Percentiles rank a stretch among this genome's conserved stretches.
Evolutionary conservation across 805 yeast genomes (phyloP).

Genomic region (Cyberlindnera veronae): DNA sequence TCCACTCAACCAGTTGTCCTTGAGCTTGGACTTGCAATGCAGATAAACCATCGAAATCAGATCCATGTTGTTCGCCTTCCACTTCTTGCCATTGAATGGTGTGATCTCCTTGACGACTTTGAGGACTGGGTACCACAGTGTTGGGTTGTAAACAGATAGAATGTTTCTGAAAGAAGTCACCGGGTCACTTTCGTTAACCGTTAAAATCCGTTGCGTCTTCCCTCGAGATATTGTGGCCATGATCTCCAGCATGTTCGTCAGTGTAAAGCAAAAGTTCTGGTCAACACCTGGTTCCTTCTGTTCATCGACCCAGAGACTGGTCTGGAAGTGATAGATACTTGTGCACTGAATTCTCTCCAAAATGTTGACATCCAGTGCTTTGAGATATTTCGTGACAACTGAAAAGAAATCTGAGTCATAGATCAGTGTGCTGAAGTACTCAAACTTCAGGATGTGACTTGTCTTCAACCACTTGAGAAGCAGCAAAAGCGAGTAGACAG

Average conservation of each 20-base stretch:
- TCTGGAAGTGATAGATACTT: slow-evolving; percentile 8
- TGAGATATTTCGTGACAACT: slow-evolving; percentile 19
- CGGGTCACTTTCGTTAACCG: slow-evolving; percentile 59
- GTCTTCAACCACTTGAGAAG: slow-evolving; percentile 75
- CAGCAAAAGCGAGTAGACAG: slow-evolving; percentile 48
- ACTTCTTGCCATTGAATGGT: slow-evolving; percentile 89
- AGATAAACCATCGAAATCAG: slow-evolving; percentile 82
- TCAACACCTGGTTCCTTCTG: slow-evolving; percentile 6
- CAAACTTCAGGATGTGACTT: slow-evolving; percentile 75
- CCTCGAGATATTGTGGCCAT: slow-evolving; percentile 57
- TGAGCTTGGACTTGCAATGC: slow-evolving; percentile 63
- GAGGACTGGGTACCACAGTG: slow-evolving; percentile 65
- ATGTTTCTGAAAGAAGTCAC: slow-evolving; percentile 59
- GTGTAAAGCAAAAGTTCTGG: slow-evolving; percentile 41
- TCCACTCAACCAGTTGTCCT: slow-evolving; percentile 88
- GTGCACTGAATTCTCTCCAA: slow-evolving; percentile 31
- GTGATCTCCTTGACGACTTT: slow-evolving; percentile 73
- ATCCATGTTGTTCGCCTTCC: slow-evolving; percentile 94
- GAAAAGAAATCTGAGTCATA: slow-evolving; percentile 65
- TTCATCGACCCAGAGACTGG: slow-evolving; percentile 13
- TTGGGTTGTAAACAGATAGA: slow-evolving; percentile 54
- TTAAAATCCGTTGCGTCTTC: slow-evolving; percentile 71
- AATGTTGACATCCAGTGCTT: slow-evolving; percentile 21
- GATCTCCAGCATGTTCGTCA: slow-evolving; percentile 50
- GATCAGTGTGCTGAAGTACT: slow-evolving; percentile 64